These are phyloP conservation scores for Pseudotsuga menziesii DNA, from an alignment of 75 land plant genomes.

Conservation along the genomic window DNA sequence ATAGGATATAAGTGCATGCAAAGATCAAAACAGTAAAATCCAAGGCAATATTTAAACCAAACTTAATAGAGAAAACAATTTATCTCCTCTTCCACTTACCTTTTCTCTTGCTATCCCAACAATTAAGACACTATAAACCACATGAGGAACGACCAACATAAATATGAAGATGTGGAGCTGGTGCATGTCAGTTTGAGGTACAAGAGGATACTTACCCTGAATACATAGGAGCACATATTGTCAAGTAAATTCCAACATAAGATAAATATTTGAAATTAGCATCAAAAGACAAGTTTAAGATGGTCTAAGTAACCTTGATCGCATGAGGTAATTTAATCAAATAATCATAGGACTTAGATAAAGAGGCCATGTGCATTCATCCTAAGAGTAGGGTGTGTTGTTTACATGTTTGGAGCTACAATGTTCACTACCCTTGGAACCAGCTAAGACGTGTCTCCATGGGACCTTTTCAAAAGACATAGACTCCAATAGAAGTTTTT, in stretches of 20 bases:
- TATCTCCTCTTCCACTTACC: constrained; percentile 14
- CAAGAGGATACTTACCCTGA: constrained; percentile 40
- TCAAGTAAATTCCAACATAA: neutral
- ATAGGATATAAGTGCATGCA: neutral
- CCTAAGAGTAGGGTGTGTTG: neutral
- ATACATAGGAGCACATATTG: neutral
- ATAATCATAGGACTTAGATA: neutral
- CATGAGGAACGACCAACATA: constrained; percentile 46
- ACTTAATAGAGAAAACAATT: neutral
- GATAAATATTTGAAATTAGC: neutral
- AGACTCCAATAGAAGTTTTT: constrained; percentile 4
- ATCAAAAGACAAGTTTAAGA: neutral
- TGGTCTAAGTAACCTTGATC: neutral
- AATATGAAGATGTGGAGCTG: constrained; percentile 60
- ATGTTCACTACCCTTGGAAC: neutral
- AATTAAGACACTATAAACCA: constrained; percentile 37
- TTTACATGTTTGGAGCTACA: neutral
- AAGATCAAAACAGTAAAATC: neutral
- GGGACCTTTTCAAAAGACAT: neutral
- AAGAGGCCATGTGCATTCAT: neutral
- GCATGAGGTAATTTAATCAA: neutral
- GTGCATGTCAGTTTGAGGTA: constrained; percentile 31
- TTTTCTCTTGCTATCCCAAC: constrained; percentile 36
- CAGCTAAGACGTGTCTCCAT: constrained; percentile 5
- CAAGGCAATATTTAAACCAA: neutral